These are phyloP conservation scores for Albizia julibrissin DNA, from an alignment of 306 rosid species.

Conservation along the genomic window DNA sequence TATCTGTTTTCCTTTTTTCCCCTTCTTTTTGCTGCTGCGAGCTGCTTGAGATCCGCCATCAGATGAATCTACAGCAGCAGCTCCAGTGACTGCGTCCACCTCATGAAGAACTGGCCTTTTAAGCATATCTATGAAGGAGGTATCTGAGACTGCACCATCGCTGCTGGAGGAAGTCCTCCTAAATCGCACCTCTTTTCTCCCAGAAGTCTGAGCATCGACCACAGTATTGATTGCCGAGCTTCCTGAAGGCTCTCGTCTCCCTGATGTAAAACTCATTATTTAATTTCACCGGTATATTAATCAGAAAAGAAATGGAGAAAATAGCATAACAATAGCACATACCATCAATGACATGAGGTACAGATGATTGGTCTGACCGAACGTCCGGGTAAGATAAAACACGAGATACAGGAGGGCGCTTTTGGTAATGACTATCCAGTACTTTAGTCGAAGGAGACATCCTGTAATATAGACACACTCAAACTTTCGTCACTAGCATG, in stretches of 20 bases:
- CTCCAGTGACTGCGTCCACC: slow-evolving; percentile 46
- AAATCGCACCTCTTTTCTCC: slow-evolving; percentile 53
- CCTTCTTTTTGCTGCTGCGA: slow-evolving; percentile 66
- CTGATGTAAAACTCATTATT: slow-evolving; percentile 30
- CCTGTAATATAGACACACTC: slow-evolving; percentile 39
- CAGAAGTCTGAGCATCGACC: slow-evolving; percentile 48
- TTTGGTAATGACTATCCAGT: slow-evolving; percentile 50
- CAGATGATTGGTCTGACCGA: slow-evolving; percentile 50
- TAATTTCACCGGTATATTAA: background rate
- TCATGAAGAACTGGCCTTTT: slow-evolving; percentile 57
- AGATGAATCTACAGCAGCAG: slow-evolving; percentile 38
- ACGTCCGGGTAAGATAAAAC: slow-evolving; percentile 63
- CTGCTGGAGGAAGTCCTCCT: slow-evolving; percentile 57
- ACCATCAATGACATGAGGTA: slow-evolving; percentile 55
- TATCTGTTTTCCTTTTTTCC: slow-evolving; percentile 77
- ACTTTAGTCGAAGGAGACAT: slow-evolving; percentile 47
- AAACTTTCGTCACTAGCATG: background rate
- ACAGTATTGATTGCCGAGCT: slow-evolving; percentile 36
- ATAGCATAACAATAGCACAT: slow-evolving; percentile 20
- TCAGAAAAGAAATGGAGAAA: background rate
- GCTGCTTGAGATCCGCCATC: slow-evolving; percentile 56
- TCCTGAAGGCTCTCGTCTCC: slow-evolving; percentile 43
- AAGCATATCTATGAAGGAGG: slow-evolving; percentile 74
- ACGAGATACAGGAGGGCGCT: slow-evolving; percentile 52
- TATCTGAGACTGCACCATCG: slow-evolving; percentile 61